Percentiles rank a stretch among this genome's conserved stretches.
phyloP scores from a whole-genome alignment of 208 protist genomes.

The Balamuthia mandrillaris region DNA sequence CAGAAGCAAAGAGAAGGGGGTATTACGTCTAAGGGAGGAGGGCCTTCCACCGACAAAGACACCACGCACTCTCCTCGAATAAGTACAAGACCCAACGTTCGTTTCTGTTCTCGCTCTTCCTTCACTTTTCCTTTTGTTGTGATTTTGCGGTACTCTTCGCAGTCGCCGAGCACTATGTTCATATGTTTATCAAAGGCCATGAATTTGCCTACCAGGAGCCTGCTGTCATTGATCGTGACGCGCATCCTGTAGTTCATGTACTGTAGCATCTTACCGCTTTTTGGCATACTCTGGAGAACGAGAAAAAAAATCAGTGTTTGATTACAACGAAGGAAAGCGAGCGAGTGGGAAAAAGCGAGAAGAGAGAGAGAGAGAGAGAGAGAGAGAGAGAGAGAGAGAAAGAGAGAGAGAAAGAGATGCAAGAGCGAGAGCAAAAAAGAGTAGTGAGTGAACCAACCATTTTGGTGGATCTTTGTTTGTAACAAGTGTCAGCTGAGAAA shows the following conservation, averaged over 20 bases:
- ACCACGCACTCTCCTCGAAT: slow-evolving; percentile 82
- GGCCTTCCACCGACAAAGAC: slow-evolving; percentile 77
- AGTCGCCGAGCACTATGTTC: slow-evolving; percentile 84
- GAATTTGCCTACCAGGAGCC: slow-evolving; percentile 82
- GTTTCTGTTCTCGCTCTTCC: slow-evolving; percentile 77
- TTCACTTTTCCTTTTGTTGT: slow-evolving; percentile 61
- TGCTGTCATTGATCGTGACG: slow-evolving; percentile 79
- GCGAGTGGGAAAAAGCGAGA: neutral
- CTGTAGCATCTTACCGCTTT: slow-evolving; percentile 64
- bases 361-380: neutral
- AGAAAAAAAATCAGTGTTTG: too few relatives aligned
- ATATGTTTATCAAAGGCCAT: slow-evolving; percentile 91
- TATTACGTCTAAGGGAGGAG: slow-evolving; percentile 68
- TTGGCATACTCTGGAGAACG: neutral
- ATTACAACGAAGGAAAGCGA: neutral
- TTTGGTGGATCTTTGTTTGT: neutral
- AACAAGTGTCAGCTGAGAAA: too few relatives aligned
- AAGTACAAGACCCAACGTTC: slow-evolving; percentile 77
- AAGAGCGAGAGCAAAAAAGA: neutral
- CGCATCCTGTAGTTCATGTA: slow-evolving; percentile 81
- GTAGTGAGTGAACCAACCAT: neutral
- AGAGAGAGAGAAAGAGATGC: neutral
- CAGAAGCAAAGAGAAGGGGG: neutral
- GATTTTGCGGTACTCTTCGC: slow-evolving; percentile 79
- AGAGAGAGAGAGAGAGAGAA: neutral